These are phyloP conservation scores for Debaryomyces sp. DNA, from an alignment of 1,139 yeast species.

Conservation along the genomic window DNA sequence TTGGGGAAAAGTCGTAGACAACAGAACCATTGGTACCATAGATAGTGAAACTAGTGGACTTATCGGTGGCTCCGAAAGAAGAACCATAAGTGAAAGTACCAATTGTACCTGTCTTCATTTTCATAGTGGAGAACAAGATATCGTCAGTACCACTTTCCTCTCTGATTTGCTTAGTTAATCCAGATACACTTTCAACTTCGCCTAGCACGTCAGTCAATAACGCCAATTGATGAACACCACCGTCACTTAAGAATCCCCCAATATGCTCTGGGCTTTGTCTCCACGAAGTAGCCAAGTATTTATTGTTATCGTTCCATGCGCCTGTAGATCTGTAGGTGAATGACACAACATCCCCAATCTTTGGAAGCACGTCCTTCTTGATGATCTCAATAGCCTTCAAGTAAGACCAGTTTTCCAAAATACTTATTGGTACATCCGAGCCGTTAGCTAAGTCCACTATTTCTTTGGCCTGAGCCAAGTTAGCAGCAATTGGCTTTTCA, in stretches of 20 bases:
- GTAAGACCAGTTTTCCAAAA: constrained; percentile 86
- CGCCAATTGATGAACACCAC: constrained; percentile 95
- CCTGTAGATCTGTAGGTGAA: constrained; percentile 85
- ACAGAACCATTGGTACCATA: constrained; percentile 80
- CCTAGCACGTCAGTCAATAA: constrained; percentile 84
- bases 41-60: constrained; percentile 64
- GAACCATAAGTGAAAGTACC: constrained; percentile 93
- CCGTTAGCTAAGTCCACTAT: constrained; percentile 66
- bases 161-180: constrained; percentile 74
- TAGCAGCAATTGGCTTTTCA: constrained; percentile 94
- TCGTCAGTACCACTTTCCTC: constrained; percentile 81
- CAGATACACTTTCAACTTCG: constrained; percentile 65
- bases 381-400: constrained; percentile 57
- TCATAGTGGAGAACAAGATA: constrained; percentile 68
- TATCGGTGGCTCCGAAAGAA: constrained; percentile 83
- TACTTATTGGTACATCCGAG: constrained; percentile 66
- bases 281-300: constrained; percentile 78
- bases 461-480: constrained; percentile 73
- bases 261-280: constrained; percentile 86
- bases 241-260: constrained; percentile 90
- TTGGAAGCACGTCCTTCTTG: constrained; percentile 54
- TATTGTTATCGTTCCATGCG: constrained; percentile 64
- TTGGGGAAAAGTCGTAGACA: constrained; percentile 62
- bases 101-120: constrained; percentile 63
- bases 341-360: constrained; percentile 75